Evolutionary conservation across 352 stramenopile species (phyloP).

Genomic region (Globisporangium cylindrosporum): DNA sequence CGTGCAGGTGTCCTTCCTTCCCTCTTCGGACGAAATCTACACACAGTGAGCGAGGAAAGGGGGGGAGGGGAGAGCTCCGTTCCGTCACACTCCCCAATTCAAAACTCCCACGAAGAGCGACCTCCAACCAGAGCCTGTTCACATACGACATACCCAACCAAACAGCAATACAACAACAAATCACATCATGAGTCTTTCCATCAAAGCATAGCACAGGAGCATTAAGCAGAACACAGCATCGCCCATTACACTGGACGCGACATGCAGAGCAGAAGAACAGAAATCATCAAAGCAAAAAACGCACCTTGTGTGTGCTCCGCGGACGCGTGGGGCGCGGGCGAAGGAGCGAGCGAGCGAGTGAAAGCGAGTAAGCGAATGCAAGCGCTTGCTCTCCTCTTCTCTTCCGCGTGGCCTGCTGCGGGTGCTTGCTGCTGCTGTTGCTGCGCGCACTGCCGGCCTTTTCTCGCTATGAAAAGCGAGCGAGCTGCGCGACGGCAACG

Average conservation of each 20-base stretch:
- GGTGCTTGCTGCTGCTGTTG: conserved; percentile 2
- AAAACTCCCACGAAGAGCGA: neutral
- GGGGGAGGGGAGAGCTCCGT: neutral
- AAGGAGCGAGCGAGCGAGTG: neutral
- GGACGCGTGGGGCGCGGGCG: too few relatives aligned
- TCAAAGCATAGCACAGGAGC: neutral
- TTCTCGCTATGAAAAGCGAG: conserved; percentile 13
- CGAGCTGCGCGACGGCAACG: neutral
- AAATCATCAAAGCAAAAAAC: neutral
- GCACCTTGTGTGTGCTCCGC: neutral
- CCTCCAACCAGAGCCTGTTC: conserved; percentile 3
- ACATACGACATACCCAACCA: neutral
- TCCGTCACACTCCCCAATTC: conserved; percentile 1
- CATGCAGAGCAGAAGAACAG: neutral
- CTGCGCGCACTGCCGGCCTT: conserved; percentile 11
- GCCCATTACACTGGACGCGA: neutral
- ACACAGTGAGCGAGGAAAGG: neutral
- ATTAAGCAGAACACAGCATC: neutral
- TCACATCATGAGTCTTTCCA: neutral
- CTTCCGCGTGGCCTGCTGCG: neutral
- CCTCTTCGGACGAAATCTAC: conserved; percentile 3
- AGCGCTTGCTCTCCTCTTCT: conserved; percentile 1
- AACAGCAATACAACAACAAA: neutral
- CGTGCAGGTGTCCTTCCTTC: conserved; percentile 1
- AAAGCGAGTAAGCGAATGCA: neutral